These are phyloP conservation scores for Sporothrix inflata DNA, from an alignment of 2,329 filamentous ascomycete genomes.

Conservation along the genomic window DNA sequence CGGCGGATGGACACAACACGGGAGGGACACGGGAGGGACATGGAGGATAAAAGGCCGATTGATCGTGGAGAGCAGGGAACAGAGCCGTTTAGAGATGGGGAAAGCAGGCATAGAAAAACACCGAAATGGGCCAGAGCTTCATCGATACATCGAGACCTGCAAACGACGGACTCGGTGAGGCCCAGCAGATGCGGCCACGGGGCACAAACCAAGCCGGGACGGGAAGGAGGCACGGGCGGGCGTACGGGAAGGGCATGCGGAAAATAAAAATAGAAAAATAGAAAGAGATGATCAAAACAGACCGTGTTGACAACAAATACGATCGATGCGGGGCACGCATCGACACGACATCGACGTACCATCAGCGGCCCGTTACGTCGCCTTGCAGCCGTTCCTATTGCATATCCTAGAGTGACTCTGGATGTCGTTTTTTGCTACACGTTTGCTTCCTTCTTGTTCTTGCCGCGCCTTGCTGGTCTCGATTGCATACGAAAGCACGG, in stretches of 20 bases:
- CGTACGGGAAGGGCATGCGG: not conserved
- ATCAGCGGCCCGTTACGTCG: not conserved
- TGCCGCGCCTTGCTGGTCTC: no score
- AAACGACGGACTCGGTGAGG: not conserved
- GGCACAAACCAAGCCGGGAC: conserved; percentile 15
- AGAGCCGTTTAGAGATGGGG: not conserved
- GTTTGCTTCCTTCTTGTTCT: no score
- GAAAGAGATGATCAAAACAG: not conserved
- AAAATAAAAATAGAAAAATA: not conserved
- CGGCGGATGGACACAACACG: no score
- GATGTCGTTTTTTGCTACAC: no score
- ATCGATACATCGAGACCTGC: not conserved
- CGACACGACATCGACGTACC: not conserved
- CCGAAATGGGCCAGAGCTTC: not conserved
- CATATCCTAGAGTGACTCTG: not conserved
- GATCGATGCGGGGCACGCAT: not conserved
- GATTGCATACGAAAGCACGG: no score
- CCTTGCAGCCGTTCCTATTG: not conserved
- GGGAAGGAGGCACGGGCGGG: not conserved
- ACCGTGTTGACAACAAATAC: not conserved
- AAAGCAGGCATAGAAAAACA: not conserved
- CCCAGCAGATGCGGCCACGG: not conserved
- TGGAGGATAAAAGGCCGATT: not conserved
- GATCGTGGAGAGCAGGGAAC: not conserved
- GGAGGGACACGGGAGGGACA: not conserved